phyloP scores from a whole-genome alignment of 495 filamentous ascomycete genomes.

The Lasiosphaeria miniovina region DNA sequence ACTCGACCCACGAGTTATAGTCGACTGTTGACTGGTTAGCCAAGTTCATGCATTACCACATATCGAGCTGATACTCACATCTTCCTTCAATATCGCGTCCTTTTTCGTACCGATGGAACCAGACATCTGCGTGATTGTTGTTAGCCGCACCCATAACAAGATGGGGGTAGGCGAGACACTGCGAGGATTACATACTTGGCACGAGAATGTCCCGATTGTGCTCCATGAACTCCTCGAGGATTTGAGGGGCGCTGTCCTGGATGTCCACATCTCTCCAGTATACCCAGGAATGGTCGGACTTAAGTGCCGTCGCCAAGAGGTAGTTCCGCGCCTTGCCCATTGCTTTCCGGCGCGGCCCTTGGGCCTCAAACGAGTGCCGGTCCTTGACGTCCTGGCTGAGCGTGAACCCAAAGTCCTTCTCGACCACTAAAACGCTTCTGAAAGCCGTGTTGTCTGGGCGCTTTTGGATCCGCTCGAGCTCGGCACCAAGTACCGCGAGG shows the following conservation, averaged over 20 bases:
- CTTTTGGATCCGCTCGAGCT: slow-evolving; percentile 86
- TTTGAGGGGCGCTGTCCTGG: slow-evolving; percentile 77
- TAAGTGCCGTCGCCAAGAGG: slow-evolving; percentile 77
- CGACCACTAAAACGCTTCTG: slow-evolving; percentile 73
- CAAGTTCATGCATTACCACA: slow-evolving; percentile 2
- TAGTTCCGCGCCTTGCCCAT: slow-evolving; percentile 92
- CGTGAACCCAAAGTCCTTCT: slow-evolving; percentile 81
- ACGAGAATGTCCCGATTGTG: slow-evolving; percentile 92
- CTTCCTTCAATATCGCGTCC: slow-evolving; percentile 85
- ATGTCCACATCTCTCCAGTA: slow-evolving; percentile 99
- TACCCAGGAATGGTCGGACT: slow-evolving; percentile 95
- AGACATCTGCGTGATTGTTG: slow-evolving; percentile 64
- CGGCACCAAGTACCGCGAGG: slow-evolving; percentile 69
- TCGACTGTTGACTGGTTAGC: slow-evolving; percentile 61
- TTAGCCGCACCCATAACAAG: slow-evolving; percentile 26
- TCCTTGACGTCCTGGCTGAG: slow-evolving; percentile 73
- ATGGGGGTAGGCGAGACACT: neutral
- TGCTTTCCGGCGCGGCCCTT: slow-evolving; percentile 84
- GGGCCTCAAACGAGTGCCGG: slow-evolving; percentile 80
- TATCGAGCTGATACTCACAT: slow-evolving; percentile 57
- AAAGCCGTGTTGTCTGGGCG: slow-evolving; percentile 75
- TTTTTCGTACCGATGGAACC: slow-evolving; percentile 92
- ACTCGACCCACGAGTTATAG: slow-evolving; percentile 99
- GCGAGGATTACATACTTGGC: slow-evolving; percentile 66
- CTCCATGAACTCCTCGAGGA: slow-evolving; percentile 92